Percentiles rank a stretch among this genome's conserved stretches.
phyloP scores from a whole-genome alignment of 306 rosid genomes.

The Lupinus albus region DNA sequence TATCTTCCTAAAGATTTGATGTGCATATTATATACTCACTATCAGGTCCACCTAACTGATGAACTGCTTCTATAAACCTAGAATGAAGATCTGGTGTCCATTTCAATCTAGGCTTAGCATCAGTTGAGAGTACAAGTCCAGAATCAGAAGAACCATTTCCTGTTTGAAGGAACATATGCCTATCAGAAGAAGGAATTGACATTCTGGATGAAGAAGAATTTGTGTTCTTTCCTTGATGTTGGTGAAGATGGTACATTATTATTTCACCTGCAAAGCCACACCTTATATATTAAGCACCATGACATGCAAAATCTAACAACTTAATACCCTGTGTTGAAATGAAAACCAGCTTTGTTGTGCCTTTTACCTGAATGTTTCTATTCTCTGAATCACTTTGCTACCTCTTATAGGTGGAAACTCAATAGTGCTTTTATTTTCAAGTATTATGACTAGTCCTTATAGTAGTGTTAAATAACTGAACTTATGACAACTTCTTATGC shows the following conservation, averaged over 20 bases:
- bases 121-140: conserved; percentile 89
- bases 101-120: conserved; percentile 86
- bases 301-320: conserved; percentile 24
- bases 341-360: conserved; percentile 18
- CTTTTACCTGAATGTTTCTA: conserved; percentile 43
- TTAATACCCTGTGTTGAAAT: conserved; percentile 6
- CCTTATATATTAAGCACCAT: conserved; percentile 3
- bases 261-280: conserved; percentile 22
- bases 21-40: conserved; percentile 55
- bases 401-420: conserved; percentile 33
- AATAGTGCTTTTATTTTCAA: conserved; percentile 39
- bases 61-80: conserved; percentile 81
- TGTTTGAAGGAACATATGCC: conserved; percentile 65
- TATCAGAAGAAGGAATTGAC: conserved; percentile 55
- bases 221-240: conserved; percentile 62
- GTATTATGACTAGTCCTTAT: conserved; percentile 16
- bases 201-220: conserved; percentile 62
- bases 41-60: conserved; percentile 85
- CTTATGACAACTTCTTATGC: conserved; percentile 22
- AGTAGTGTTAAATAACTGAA: conserved; percentile 26
- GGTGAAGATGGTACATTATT: conserved; percentile 64
- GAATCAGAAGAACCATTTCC: conserved; percentile 63
- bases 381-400: conserved; percentile 35
- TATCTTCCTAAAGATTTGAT: conserved; percentile 8
- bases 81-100: conserved; percentile 92